Conservation (phyloP, 1,284 basidiomycete genomes). For the Trichosporon sp. region DNA sequence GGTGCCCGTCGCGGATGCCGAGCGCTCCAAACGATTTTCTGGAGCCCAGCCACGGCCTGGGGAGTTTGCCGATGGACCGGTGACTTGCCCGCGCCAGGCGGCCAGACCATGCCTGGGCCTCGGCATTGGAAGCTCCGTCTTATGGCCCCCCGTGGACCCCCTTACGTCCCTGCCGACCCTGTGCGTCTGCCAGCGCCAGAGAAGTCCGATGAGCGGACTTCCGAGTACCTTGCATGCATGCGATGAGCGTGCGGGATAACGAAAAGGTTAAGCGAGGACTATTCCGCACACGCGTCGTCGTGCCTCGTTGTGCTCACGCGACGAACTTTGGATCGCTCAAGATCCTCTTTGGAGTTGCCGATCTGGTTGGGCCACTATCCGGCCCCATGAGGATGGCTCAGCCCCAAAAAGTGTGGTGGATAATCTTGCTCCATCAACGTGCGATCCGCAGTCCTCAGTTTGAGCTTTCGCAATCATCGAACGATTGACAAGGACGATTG, state of each 20-base stretch:
- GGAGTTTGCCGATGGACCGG: no score
- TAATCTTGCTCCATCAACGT: no score
- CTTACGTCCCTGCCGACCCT: not conserved
- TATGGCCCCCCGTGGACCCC: not conserved
- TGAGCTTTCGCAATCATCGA: no score
- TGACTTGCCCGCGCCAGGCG: not conserved
- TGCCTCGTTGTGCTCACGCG: not conserved
- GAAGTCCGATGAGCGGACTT: not conserved
- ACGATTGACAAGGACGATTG: no score
- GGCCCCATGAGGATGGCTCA: no score
- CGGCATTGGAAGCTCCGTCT: conserved; percentile 2
- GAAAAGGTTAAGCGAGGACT: not conserved
- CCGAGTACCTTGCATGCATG: not conserved
- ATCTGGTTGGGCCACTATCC: no score
- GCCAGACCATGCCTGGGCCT: not conserved
- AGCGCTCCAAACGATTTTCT: no score
- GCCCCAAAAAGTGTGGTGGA: no score
- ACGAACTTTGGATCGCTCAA: not conserved
- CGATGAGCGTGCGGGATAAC: not conserved
- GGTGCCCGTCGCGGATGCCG: no score
- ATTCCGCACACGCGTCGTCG: not conserved
- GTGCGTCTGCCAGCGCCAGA: not conserved
- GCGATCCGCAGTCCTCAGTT: no score
- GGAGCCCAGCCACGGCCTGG: no score
- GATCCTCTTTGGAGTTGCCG: no score